Evolutionary conservation across 106 monocot genomes (phyloP), one percentile per base, ranked within the genome.

Genomic region (Dactylorhiza incarnata): DNA sequence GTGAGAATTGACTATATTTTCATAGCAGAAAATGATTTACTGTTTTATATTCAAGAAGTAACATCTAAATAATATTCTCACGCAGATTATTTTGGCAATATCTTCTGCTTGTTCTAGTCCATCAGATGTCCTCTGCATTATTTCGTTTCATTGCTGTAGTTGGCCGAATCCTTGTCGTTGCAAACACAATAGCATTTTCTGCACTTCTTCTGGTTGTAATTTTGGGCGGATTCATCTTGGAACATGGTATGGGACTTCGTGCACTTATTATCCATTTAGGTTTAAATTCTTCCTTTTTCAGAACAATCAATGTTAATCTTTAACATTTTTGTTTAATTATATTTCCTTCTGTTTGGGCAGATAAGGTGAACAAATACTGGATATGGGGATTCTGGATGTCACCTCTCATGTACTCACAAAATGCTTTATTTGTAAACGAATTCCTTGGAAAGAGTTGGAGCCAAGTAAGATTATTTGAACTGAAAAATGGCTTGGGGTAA

Each of bases 301-400:
- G 1, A 69, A n/a, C 59, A 61, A 47, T 13, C 12, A 25, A 16
- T 1, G 16, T 53, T 29, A 19, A 74, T 3, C n/a, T 53, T 2
- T 53, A 74, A 29, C n/a, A 11, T 19, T 26, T 26, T 15, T 13
- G 17, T 9, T 77, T 69, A 50, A n/a, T 9, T 3, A 44, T 43
- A 3, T 65, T n/a, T 46, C 16, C 56, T 22, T 66, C 9, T 44
- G 4, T 59, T 25, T 59, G 13, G 66, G 69, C 63, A 82, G 81
- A 72, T 2, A 25, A 72, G 58, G 19, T 82, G 4, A 82, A 74
- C 48, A 82, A 82, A 73, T 82, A 73, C 73, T 85, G 85, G 85
- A 78, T 71, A 20, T 85, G 81, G 85, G 85, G 78, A 26, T 85
- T 81, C 63, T 85, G 85, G 85, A 63, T 51, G 9, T 85, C 85